These are phyloP conservation scores for Candida sanyaensis DNA, from an alignment of 1,139 yeast genomes.

Conservation along the genomic window DNA sequence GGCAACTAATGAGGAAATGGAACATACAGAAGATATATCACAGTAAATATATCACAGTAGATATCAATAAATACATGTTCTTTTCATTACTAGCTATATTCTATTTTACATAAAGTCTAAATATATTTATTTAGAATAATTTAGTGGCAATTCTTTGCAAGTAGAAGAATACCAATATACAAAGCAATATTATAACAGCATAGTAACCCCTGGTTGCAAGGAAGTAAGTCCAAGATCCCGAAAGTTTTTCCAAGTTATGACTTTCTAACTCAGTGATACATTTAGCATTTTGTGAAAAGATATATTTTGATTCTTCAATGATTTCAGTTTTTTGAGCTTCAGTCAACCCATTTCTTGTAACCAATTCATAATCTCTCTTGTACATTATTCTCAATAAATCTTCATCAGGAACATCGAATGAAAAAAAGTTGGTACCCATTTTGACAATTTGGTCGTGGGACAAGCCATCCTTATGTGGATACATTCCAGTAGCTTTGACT, in stretches of 20 bases:
- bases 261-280: constrained; percentile 67
- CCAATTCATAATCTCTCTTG: constrained; percentile 76
- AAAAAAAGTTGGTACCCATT: constrained; percentile 70
- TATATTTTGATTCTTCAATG: constrained; percentile 65
- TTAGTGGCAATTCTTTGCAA: constrained; percentile 25
- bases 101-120: not conserved
- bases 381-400: constrained; percentile 62
- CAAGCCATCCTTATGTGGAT: constrained; percentile 70
- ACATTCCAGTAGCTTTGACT: constrained; percentile 67
- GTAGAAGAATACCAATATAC: constrained; percentile 27
- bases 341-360: constrained; percentile 65
- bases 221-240: constrained; percentile 58
- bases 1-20: constrained; percentile 12
- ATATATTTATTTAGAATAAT: constrained; percentile 8
- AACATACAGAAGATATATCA: constrained; percentile 14
- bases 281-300: constrained; percentile 62
- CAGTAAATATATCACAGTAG: too few species aligned
- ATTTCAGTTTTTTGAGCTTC: constrained; percentile 72
- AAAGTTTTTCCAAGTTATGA: constrained; percentile 59
- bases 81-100: not conserved
- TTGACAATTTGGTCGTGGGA: constrained; percentile 60
- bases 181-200: constrained; percentile 28
- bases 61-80: not conserved
- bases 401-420: constrained; percentile 71
- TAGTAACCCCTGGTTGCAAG: constrained; percentile 52